Evolutionary conservation across 139 green algal genomes (phyloP).

Genomic region (Pleodorina starrii): DNA sequence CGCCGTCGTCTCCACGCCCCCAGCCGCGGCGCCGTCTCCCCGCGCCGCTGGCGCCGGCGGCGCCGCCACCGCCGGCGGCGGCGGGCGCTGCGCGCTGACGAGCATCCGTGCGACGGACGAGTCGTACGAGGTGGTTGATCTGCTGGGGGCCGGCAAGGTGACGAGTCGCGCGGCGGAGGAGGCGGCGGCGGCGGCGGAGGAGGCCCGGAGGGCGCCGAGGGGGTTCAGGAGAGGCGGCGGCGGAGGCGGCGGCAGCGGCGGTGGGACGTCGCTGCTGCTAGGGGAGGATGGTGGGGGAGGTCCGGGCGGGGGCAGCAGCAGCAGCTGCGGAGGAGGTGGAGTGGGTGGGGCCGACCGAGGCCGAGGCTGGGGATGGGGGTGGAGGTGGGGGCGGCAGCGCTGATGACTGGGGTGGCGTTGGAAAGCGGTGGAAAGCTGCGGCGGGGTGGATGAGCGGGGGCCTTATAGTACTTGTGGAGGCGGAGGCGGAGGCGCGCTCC

Average conservation of each 20-base stretch:
- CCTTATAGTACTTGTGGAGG: no score
- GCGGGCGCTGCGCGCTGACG: background rate
- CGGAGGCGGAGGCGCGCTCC: no score
- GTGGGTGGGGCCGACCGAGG: background rate
- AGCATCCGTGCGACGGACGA: conserved; percentile 6
- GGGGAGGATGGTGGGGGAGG: background rate
- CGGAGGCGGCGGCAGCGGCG: background rate
- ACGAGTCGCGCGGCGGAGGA: conserved; percentile 39
- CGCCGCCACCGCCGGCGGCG: background rate
- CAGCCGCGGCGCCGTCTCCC: background rate
- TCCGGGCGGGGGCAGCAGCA: background rate
- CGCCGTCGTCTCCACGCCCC: no score
- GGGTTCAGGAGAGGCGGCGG: background rate
- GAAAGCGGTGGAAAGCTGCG: background rate
- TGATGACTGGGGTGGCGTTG: background rate
- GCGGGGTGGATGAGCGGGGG: no score
- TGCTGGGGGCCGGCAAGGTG: conserved; percentile 6
- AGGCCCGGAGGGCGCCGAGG: conserved; percentile 5
- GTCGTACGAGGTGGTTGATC: conserved; percentile 36
- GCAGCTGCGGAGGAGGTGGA: background rate
- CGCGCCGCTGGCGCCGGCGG: background rate
- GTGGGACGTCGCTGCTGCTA: background rate
- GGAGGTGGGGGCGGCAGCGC: no score
- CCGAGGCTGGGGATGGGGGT: no score
- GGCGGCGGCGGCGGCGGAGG: conserved; percentile 38